A percentile compares a stretch with the other conserved stretches of the same genome.
Evolutionary conservation across 73 alveolate species (phyloP).

Genomic region (Paramecium tetraurelia): DNA sequence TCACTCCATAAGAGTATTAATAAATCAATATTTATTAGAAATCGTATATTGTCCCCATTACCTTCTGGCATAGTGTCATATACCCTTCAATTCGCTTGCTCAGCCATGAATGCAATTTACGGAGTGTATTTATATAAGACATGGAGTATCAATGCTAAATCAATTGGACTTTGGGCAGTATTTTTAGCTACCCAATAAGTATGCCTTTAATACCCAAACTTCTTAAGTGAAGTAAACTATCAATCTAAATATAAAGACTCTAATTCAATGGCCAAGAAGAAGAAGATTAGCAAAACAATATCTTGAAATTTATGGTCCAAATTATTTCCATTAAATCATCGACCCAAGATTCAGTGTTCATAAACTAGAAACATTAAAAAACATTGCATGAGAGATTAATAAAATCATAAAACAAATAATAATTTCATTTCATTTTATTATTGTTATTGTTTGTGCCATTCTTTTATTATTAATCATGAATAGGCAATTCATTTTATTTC

Average conservation of each 20-base stretch:
- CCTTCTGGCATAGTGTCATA: neutral
- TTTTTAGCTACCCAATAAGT: neutral
- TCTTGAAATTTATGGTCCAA: slow-evolving; percentile 29
- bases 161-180: slow-evolving; percentile 27
- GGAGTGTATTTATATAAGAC: neutral
- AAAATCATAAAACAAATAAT: neutral
- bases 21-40: neutral
- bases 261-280: slow-evolving; percentile 38
- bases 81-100: neutral
- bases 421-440: neutral
- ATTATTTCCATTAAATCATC: slow-evolving; percentile 23
- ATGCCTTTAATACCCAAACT: neutral
- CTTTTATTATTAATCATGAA: neutral
- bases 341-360: slow-evolving; percentile 38
- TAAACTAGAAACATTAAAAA: slow-evolving; percentile 18
- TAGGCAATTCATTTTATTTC: neutral
- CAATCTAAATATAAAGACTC: neutral
- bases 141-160: slow-evolving; percentile 10
- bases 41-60: neutral
- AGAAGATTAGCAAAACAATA: slow-evolving; percentile 10
- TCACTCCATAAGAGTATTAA: slow-evolving; percentile 29
- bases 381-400: slow-evolving; percentile 2
- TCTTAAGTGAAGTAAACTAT: neutral
- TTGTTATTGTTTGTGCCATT: neutral
- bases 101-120: slow-evolving; percentile 25